Evolutionary conservation across 2,329 filamentous ascomycete species (phyloP).

Genomic region (Curvularia sp.): DNA sequence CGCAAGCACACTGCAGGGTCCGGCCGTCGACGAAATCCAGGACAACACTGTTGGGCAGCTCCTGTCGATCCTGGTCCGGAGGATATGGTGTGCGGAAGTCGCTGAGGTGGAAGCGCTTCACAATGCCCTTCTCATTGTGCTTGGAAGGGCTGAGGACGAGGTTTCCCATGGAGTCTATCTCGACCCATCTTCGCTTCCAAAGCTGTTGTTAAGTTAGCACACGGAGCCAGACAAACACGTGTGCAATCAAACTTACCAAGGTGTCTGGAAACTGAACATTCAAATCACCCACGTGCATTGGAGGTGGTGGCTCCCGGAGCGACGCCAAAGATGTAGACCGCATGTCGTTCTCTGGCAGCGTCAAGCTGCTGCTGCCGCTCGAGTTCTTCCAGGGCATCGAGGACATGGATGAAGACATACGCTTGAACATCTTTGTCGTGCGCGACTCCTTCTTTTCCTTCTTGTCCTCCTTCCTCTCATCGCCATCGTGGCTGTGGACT

Average conservation of each 20-base stretch:
- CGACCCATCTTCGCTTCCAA: slow-evolving; percentile 92
- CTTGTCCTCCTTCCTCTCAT: slow-evolving; percentile 52
- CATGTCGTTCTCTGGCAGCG: slow-evolving; percentile 50
- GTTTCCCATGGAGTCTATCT: slow-evolving; percentile 82
- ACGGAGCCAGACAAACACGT: no score
- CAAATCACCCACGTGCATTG: slow-evolving; percentile 81
- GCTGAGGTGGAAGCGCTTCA: slow-evolving; percentile 83
- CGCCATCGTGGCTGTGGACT: slow-evolving; percentile 42
- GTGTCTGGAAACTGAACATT: slow-evolving; percentile 98
- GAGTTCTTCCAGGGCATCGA: slow-evolving; percentile 60
- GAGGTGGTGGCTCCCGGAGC: slow-evolving; percentile 56
- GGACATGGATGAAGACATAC: slow-evolving; percentile 68
- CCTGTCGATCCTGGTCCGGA: slow-evolving; percentile 89
- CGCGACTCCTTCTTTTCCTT: slow-evolving; percentile 63
- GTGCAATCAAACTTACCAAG: slow-evolving; percentile 57
- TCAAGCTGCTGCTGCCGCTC: slow-evolving; percentile 45
- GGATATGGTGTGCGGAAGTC: slow-evolving; percentile 81
- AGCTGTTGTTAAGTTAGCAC: slow-evolving; percentile 55
- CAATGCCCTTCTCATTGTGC: slow-evolving; percentile 66
- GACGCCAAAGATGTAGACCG: slow-evolving; percentile 36
- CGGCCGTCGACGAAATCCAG: slow-evolving; percentile 68
- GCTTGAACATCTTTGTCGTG: slow-evolving; percentile 69
- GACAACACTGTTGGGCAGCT: slow-evolving; percentile 84
- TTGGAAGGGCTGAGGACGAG: slow-evolving; percentile 78
- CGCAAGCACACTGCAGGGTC: slow-evolving; percentile 66